Percentiles rank a stretch among this genome's conserved stretches.
Evolutionary conservation across 2,329 filamentous ascomycete species (phyloP).

Genomic region (Cercospora sp.): DNA sequence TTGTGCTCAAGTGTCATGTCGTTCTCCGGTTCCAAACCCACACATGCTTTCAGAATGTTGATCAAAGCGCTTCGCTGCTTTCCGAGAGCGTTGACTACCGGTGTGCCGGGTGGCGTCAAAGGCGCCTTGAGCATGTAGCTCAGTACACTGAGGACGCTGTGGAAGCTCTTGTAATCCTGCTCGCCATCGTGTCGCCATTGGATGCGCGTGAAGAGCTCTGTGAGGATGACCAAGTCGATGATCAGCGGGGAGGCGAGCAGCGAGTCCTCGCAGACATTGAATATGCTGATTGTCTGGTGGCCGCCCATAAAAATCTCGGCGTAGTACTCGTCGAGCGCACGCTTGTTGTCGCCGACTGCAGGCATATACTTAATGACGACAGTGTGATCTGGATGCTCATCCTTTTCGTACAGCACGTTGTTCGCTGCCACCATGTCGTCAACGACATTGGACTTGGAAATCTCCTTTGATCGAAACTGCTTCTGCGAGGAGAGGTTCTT

Average conservation of each 20-base stretch:
- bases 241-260: conserved; percentile 93
- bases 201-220: conserved; percentile 98
- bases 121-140: conserved; percentile 99
- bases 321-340: conserved; percentile 97
- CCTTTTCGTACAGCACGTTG: conserved; percentile 81
- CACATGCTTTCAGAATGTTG: conserved; percentile 98
- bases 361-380: conserved; percentile 99
- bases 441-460: conserved; percentile 98
- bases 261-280: conserved; percentile 99
- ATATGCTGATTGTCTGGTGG: conserved; percentile 96
- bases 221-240: conserved; percentile 88
- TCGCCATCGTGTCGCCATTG: conserved; percentile 69
- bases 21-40: conserved; percentile 93
- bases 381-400: conserved; percentile 95
- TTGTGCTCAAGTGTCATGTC: conserved; percentile 99
- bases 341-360: conserved; percentile 97
- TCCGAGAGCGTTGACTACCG: conserved; percentile 89
- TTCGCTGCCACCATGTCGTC: conserved; percentile 99
- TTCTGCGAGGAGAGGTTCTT: conserved; percentile 97
- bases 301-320: conserved; percentile 99
- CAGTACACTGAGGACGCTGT: conserved; percentile 92
- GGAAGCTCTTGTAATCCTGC: conserved; percentile 86
- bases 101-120: conserved; percentile 88
- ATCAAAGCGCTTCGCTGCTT: conserved; percentile 94
- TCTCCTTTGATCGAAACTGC: conserved; percentile 99